Conservation (phyloP, 495 filamentous ascomycete species). For the Thermothielavioides terrestris region DNA sequence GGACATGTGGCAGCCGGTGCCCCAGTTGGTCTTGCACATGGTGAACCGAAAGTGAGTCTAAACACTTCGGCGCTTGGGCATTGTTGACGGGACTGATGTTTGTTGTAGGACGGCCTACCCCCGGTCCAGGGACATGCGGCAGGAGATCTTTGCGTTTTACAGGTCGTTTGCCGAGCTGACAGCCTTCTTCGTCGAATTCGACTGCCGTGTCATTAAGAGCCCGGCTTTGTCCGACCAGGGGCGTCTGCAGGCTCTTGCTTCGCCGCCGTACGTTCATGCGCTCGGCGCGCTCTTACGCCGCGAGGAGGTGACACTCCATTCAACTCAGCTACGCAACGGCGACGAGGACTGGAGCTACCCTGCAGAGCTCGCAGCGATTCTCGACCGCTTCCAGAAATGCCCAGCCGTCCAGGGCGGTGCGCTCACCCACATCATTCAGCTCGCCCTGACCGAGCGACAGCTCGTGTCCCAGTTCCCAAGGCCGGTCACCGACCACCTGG, state of each 20-base stretch:
- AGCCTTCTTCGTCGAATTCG: slow-evolving; percentile 25
- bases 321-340: slow-evolving; percentile 12
- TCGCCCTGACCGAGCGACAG: slow-evolving; percentile 29
- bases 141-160: slow-evolving; percentile 25
- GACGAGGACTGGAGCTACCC: slow-evolving; percentile 26
- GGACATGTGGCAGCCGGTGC: slow-evolving; percentile 28
- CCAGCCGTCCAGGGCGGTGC: slow-evolving; percentile 8
- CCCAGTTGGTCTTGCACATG: slow-evolving; percentile 14
- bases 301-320: slow-evolving; percentile 23
- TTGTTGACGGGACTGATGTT: slow-evolving; percentile 1
- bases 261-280: slow-evolving; percentile 22
- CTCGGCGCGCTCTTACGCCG: slow-evolving; percentile 24
- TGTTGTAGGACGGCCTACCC: slow-evolving; percentile 7
- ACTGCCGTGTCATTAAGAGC: slow-evolving; percentile 12
- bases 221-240: slow-evolving; percentile 1
- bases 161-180: slow-evolving; percentile 22
- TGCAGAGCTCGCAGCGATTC: slow-evolving; percentile 20
- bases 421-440: slow-evolving; percentile 11
- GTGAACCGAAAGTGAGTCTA: slow-evolving; percentile 18
- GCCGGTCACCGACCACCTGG: slow-evolving; percentile 34
- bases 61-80: no score
- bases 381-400: slow-evolving; percentile 26
- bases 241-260: slow-evolving; percentile 21
- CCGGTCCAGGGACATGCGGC: slow-evolving; percentile 10
- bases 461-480: slow-evolving; percentile 33